Conservation (phyloP, 345 rosid species). For the Aurinia saxatilis region DNA sequence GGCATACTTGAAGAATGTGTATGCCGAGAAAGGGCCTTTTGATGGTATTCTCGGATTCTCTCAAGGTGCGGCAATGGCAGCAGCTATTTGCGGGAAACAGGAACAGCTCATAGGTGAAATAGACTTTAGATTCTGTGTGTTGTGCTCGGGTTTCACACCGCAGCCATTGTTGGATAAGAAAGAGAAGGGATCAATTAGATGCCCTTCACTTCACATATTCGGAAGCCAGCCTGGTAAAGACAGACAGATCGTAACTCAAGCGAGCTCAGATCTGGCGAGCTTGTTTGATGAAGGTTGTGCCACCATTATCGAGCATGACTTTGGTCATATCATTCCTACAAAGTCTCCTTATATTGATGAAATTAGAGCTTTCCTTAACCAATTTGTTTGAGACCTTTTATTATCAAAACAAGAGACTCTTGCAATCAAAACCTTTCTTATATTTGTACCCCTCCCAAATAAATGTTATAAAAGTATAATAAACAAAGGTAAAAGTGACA, state of each 20-base stretch:
- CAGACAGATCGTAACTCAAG: constrained; percentile 63
- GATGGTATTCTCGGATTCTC: constrained; percentile 94
- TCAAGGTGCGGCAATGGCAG: constrained; percentile 95
- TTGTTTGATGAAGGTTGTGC: constrained; percentile 51
- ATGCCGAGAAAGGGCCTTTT: constrained; percentile 69
- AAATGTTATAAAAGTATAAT: neutral
- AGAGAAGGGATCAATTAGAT: constrained; percentile 36
- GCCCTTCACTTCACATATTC: constrained; percentile 86
- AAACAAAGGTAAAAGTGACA: constrained; percentile 1
- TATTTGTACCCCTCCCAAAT: constrained; percentile 9
- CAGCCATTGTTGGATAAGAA: constrained; percentile 26
- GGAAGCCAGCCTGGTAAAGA: constrained; percentile 64
- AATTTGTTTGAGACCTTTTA: constrained; percentile 39
- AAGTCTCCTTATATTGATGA: constrained; percentile 61
- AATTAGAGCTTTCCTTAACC: constrained; percentile 57
- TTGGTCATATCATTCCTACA: constrained; percentile 86
- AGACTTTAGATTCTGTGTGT: constrained; percentile 63
- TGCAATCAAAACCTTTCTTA: constrained; percentile 10
- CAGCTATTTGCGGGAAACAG: constrained; percentile 42
- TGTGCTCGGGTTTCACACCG: constrained; percentile 72
- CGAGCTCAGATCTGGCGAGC: constrained; percentile 54
- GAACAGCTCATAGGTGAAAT: constrained; percentile 42
- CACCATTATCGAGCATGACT: constrained; percentile 64
- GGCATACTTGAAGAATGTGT: constrained; percentile 38
- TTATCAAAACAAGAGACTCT: neutral